Evolutionary conservation across 1,284 basidiomycete genomes (phyloP).

Genomic region (Marasmius tenuissimus): DNA sequence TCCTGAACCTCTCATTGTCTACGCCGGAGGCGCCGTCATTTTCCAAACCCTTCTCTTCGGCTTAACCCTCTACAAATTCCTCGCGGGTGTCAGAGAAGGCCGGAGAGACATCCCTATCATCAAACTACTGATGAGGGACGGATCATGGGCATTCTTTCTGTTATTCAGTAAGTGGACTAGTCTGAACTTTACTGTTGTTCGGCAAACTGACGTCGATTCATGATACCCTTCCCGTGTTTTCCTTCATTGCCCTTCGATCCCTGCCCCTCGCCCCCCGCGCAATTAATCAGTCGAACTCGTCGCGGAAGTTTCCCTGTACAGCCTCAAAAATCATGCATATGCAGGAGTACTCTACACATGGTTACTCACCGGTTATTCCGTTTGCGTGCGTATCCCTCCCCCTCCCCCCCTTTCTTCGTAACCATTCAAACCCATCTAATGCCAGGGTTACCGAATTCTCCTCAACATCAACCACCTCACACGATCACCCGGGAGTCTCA

Average conservation of each 20-base stretch:
- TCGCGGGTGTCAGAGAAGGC: conserved; percentile 25
- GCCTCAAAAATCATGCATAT: conserved; percentile 23
- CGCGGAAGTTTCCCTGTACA: conserved; percentile 25
- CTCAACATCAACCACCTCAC: conserved; percentile 29
- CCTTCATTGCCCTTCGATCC: neutral
- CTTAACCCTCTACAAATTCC: conserved; percentile 31
- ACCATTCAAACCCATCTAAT: neutral
- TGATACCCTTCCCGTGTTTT: neutral
- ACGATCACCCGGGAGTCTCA: neutral
- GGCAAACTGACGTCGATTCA: neutral
- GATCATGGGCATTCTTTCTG: conserved; percentile 23
- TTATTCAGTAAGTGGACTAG: neutral
- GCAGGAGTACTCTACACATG: conserved; percentile 31
- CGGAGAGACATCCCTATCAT: conserved; percentile 31
- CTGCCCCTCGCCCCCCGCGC: too few relatives aligned
- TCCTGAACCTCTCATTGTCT: conserved; percentile 3
- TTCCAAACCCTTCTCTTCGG: conserved; percentile 36
- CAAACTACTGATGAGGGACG: conserved; percentile 34
- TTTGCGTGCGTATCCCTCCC: conserved; percentile 23
- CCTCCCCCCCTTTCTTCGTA: neutral
- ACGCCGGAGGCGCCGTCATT: conserved; percentile 26
- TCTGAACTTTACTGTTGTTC: neutral
- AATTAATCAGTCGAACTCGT: conserved; percentile 23
- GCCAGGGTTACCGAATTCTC: conserved; percentile 35
- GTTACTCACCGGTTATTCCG: conserved; percentile 31